Conservation (phyloP, 257 asterid genomes). For the Orobanche coerulescens region DNA sequence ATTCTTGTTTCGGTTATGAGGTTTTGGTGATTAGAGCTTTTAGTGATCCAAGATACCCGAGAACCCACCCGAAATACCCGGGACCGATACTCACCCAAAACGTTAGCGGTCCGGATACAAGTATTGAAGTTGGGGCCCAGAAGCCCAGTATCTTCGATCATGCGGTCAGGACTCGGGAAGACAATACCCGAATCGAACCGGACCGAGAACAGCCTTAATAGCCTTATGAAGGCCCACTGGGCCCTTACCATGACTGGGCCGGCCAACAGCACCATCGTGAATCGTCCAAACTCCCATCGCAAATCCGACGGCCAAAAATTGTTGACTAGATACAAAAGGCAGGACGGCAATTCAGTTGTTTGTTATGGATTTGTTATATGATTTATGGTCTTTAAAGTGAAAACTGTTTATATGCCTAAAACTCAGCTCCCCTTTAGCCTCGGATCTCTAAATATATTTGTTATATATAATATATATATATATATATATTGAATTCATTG, state of each 20-base stretch:
- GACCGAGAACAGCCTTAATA: too few relatives aligned
- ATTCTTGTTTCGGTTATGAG: too few relatives aligned
- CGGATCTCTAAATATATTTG: slow-evolving; percentile 25
- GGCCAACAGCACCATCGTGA: slow-evolving; percentile 27
- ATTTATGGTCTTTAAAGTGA: slow-evolving; percentile 10
- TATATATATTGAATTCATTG: neutral
- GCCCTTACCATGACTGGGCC: slow-evolving; percentile 20
- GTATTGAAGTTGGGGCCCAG: too few relatives aligned
- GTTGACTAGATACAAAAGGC: slow-evolving; percentile 14
- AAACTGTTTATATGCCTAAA: slow-evolving; percentile 2
- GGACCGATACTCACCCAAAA: too few relatives aligned
- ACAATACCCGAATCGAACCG: too few relatives aligned
- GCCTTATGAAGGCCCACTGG: slow-evolving; percentile 32
- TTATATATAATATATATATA: neutral
- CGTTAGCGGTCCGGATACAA: too few relatives aligned
- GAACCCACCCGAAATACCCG: too few relatives aligned
- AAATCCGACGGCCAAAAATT: slow-evolving; percentile 29
- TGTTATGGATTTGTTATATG: slow-evolving; percentile 23
- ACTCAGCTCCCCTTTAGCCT: slow-evolving; percentile 14
- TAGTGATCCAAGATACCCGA: too few relatives aligned
- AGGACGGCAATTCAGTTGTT: slow-evolving; percentile 29
- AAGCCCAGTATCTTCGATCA: too few relatives aligned
- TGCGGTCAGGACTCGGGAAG: too few relatives aligned
- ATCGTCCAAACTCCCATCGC: slow-evolving; percentile 21
- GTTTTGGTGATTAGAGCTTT: too few relatives aligned